Percentiles rank a stretch among this genome's conserved stretches.
These are phyloP conservation scores for Saturnispora zaruensis DNA, from an alignment of 805 yeast species.

Conservation along the genomic window DNA sequence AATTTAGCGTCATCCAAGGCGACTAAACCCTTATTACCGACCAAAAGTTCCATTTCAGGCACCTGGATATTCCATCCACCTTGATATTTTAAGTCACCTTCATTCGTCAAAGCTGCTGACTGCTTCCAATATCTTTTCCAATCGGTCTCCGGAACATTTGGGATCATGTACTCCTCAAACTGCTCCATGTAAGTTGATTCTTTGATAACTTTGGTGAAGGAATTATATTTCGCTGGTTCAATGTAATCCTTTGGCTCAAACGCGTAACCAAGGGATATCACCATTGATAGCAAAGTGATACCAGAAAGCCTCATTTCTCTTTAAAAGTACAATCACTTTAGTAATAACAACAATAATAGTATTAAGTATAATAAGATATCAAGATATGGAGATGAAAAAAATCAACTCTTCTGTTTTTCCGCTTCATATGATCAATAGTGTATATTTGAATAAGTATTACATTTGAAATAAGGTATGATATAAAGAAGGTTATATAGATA, in stretches of 20 bases:
- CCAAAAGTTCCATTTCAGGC: constrained; percentile 50
- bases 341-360: too few species aligned
- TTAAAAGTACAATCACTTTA: background rate
- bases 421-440: background rate
- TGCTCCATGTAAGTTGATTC: constrained; percentile 29
- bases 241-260: background rate
- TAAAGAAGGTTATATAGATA: background rate
- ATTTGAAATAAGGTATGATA: too few species aligned
- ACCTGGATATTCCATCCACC: constrained; percentile 78
- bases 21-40: constrained; percentile 67
- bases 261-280: background rate
- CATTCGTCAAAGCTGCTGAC: constrained; percentile 48
- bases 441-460: background rate
- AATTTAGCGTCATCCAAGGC: constrained; percentile 68
- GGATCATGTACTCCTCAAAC: constrained; percentile 48
- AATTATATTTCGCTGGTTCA: background rate
- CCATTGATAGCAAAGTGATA: background rate
- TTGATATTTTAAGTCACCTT: constrained; percentile 47
- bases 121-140: constrained; percentile 44
- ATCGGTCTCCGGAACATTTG: constrained; percentile 40
- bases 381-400: background rate
- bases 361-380: background rate
- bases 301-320: background rate
- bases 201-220: constrained; percentile 17
- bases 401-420: background rate